Conservation (phyloP, 1,284 basidiomycete species). For the Mycosarcoma maydis region DNA sequence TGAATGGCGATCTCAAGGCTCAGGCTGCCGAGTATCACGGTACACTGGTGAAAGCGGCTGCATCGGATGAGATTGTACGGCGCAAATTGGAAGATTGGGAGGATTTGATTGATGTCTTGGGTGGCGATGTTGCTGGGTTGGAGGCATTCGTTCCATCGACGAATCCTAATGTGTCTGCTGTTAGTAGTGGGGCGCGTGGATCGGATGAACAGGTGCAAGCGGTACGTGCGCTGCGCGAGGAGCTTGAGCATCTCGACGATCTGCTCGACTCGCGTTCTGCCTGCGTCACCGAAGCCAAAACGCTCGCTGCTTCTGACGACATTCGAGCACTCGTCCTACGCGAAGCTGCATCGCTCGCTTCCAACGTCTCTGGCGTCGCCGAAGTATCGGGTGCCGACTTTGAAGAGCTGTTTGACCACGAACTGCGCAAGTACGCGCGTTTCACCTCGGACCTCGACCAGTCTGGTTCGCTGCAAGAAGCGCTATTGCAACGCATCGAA, state of each 20-base stretch:
- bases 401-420: constrained; percentile 80
- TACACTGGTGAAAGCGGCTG: constrained; percentile 51
- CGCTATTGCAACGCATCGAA: constrained; percentile 78
- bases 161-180: constrained; percentile 12
- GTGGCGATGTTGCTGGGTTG: constrained; percentile 20
- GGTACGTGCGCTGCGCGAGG: constrained; percentile 76
- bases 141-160: constrained; percentile 36
- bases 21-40: constrained; percentile 44
- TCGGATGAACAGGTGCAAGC: constrained; percentile 37
- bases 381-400: constrained; percentile 70
- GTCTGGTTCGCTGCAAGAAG: constrained; percentile 74
- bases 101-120: constrained; percentile 32
- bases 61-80: constrained; percentile 69
- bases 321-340: constrained; percentile 77
- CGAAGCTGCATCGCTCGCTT: constrained; percentile 71
- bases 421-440: constrained; percentile 82
- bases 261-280: constrained; percentile 71
- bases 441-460: constrained; percentile 76
- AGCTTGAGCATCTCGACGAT: constrained; percentile 83
- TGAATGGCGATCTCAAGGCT: constrained; percentile 55
- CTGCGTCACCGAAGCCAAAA: constrained; percentile 75
- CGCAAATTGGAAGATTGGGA: constrained; percentile 64
- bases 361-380: constrained; percentile 67
- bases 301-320: constrained; percentile 78
- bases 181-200: not conserved